Conservation (phyloP, 2,329 filamentous ascomycete genomes). For the Colletotrichum siamense region DNA sequence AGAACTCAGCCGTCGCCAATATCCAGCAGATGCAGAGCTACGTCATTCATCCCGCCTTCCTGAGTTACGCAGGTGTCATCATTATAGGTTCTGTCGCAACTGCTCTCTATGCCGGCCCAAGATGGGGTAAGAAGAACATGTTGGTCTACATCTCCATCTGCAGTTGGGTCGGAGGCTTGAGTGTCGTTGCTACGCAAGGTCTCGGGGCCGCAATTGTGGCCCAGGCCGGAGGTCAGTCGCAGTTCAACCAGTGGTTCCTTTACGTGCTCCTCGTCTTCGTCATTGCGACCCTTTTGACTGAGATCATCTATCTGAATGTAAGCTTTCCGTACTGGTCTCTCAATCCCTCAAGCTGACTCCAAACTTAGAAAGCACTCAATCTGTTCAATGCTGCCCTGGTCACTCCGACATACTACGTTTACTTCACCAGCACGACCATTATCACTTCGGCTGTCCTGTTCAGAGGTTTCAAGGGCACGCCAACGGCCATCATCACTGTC, state of each 20-base stretch:
- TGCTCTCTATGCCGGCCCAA: slow-evolving; percentile 81
- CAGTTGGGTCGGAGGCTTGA: slow-evolving; percentile 91
- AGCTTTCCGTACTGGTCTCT: slow-evolving; percentile 26
- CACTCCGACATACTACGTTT: slow-evolving; percentile 98
- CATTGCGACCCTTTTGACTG: slow-evolving; percentile 83
- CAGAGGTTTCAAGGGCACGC: slow-evolving; percentile 89
- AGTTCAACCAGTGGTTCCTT: slow-evolving; percentile 98
- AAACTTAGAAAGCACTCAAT: slow-evolving; percentile 92
- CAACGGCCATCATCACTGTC: slow-evolving; percentile 81
- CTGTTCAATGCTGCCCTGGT: slow-evolving; percentile 96
- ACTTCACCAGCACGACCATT: slow-evolving; percentile 96
- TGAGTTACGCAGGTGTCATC: slow-evolving; percentile 83
- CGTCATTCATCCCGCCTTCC: slow-evolving; percentile 85
- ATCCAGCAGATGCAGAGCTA: slow-evolving; percentile 94
- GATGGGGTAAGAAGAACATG: slow-evolving; percentile 97
- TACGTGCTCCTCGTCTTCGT: slow-evolving; percentile 94
- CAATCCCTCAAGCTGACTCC: slow-evolving; percentile 34
- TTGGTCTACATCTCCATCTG: slow-evolving; percentile 96
- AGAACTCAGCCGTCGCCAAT: slow-evolving; percentile 80
- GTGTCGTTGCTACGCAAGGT: slow-evolving; percentile 93
- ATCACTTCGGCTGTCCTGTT: slow-evolving; percentile 93
- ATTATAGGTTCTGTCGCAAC: slow-evolving; percentile 75
- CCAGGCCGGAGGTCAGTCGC: slow-evolving; percentile 78
- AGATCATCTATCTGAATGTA: slow-evolving; percentile 96
- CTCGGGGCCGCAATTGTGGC: slow-evolving; percentile 90